Evolutionary conservation across 768 basidiomycete species (phyloP), one percentile per base, ranked within the genome.

Genomic region (Trametes punicea): DNA sequence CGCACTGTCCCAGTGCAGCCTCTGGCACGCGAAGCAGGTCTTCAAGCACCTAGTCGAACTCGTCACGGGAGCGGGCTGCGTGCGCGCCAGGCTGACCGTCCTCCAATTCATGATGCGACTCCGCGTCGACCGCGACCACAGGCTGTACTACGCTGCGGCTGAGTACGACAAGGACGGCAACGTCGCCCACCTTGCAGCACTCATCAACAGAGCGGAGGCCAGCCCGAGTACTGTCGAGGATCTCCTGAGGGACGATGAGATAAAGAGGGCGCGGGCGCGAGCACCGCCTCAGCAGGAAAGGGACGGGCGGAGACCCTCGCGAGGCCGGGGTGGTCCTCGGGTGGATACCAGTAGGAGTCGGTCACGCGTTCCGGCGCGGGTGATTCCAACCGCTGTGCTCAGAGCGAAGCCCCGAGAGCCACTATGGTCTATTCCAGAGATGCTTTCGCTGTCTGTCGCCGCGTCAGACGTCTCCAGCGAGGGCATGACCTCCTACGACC

Each of bases 21-120:
- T 83, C 31, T 66, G 72, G 20, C 70, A 88, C 47, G 81, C 86
- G 3, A 68, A 83, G 6, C 72, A 71, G 1, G 69, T 90, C 15
- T 90, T 81, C 68, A 57, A 69, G 0, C 72, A 74, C 41, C 70
- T 90, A 41, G 64, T 89, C 13, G 69, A 73, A 18, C 68, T 87
- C 13, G 65, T 79, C 4, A 64, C 70, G 0, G 67, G 73, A 20
- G 77, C 79, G 2, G 77, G 73, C 58, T 82, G 83, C 8, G 63
- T 82, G 0, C 75, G 81, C 36, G 86, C 88, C 0, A 77, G 91
- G 21, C 67, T 98, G 16, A 75, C 83, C 11, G 77, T 87, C 4
- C 74, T 98, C 18, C 91, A 93, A 66, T 97, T 96, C 75, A 68
- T 97, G 60, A 84, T 94, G 76, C 84, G 92, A 13, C 75, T 98